Percentiles rank a stretch among this genome's conserved stretches.
These are phyloP conservation scores for Sarocladium brachiariae DNA, from an alignment of 2,329 filamentous ascomycete species.

Conservation along the genomic window DNA sequence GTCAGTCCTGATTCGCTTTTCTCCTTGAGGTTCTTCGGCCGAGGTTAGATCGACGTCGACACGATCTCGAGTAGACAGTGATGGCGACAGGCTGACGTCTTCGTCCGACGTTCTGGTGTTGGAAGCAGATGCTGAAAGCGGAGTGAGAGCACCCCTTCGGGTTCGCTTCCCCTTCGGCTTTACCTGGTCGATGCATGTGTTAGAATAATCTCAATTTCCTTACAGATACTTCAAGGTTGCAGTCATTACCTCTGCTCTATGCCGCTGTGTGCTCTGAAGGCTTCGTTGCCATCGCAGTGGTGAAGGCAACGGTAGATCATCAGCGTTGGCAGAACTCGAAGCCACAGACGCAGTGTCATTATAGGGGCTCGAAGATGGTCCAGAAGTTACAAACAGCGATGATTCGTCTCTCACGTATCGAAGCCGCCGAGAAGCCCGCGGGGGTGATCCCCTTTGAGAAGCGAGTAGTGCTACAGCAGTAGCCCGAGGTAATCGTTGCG, in stretches of 20 bases:
- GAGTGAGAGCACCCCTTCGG: neutral
- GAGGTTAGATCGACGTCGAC: neutral
- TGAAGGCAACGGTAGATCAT: too few relatives aligned
- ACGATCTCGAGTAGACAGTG: neutral
- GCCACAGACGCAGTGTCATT: too few relatives aligned
- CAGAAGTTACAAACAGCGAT: neutral
- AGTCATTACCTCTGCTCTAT: too few relatives aligned
- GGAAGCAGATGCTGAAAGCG: neutral
- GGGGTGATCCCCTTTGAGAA: neutral
- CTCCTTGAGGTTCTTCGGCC: neutral
- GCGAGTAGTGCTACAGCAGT: neutral
- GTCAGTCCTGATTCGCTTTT: neutral
- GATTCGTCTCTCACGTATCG: neutral
- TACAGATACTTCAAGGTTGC: too few relatives aligned
- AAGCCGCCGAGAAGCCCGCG: neutral
- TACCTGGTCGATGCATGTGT: neutral
- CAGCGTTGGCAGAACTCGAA: neutral
- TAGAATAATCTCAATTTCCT: too few relatives aligned
- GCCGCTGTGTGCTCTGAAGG: too few relatives aligned
- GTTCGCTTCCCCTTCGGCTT: neutral
- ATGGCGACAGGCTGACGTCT: neutral
- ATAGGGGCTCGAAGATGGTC: too few relatives aligned
- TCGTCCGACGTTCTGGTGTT: neutral
- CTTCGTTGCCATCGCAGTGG: too few relatives aligned
- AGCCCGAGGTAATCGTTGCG: neutral